These are phyloP conservation scores for Chrysoporthe austroafricana DNA, from an alignment of 2,329 filamentous ascomycete genomes.

Conservation along the genomic window DNA sequence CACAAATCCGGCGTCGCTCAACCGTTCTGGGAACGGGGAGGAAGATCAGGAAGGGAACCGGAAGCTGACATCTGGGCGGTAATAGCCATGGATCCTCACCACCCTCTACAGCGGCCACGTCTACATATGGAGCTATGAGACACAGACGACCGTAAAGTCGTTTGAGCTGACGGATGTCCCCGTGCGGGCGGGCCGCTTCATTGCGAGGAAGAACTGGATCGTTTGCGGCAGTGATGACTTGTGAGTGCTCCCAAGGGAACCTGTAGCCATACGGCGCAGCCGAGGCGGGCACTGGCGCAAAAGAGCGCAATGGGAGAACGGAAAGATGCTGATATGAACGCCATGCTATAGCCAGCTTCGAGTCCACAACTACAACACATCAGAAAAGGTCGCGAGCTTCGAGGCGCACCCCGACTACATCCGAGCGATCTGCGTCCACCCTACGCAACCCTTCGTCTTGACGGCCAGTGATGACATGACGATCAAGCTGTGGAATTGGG, in stretches of 20 bases:
- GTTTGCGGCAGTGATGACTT: conserved; percentile 95
- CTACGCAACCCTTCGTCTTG: conserved; percentile 91
- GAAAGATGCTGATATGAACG: conserved; percentile 12
- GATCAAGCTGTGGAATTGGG: conserved; percentile 99
- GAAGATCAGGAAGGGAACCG: neutral
- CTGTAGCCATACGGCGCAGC: conserved; percentile 14
- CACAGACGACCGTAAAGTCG: conserved; percentile 95
- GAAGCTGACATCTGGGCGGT: conserved; percentile 4
- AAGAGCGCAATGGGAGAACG: conserved; percentile 36
- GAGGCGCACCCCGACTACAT: conserved; percentile 99
- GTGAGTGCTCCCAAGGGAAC: conserved; percentile 41
- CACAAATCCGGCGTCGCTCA: neutral
- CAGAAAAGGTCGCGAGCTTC: conserved; percentile 96
- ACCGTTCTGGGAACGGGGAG: neutral
- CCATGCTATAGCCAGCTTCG: conserved; percentile 78
- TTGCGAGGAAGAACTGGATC: conserved; percentile 99
- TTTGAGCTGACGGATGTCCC: conserved; percentile 99
- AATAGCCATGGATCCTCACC: conserved; percentile 30
- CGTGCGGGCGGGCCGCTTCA: conserved; percentile 92
- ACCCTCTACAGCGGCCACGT: conserved; percentile 72
- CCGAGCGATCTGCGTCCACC: conserved; percentile 92
- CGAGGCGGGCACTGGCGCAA: conserved; percentile 38
- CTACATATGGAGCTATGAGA: conserved; percentile 99
- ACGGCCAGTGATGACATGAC: conserved; percentile 99
- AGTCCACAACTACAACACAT: conserved; percentile 99